These are phyloP conservation scores for Amaranthus hypochondriacus DNA, from an alignment of 148 eudicot species.

Conservation along the genomic window DNA sequence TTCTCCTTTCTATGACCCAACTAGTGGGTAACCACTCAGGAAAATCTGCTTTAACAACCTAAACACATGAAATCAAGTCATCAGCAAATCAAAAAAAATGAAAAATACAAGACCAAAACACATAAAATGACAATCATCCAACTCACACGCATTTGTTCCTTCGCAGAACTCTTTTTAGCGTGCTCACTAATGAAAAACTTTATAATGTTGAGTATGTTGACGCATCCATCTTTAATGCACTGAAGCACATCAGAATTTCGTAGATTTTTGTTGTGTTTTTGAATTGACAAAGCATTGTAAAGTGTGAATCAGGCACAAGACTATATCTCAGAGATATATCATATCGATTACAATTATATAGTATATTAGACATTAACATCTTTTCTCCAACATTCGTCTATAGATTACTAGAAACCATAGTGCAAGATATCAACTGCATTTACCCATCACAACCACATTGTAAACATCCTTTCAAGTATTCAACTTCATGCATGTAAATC, in stretches of 20 bases:
- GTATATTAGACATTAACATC: not conserved
- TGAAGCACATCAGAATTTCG: conserved; percentile 41
- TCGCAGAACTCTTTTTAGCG: conserved; percentile 20
- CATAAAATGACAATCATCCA: conserved; percentile 2
- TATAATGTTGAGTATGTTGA: not conserved
- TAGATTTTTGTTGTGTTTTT: conserved; percentile 44
- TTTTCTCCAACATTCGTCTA: not conserved
- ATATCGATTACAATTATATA: not conserved
- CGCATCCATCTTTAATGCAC: conserved; percentile 22
- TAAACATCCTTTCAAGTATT: too few relatives aligned
- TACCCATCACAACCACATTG: too few relatives aligned
- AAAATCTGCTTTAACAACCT: conserved; percentile 33
- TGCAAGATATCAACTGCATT: not conserved
- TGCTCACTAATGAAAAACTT: conserved; percentile 15
- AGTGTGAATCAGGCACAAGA: not conserved
- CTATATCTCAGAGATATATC: not conserved
- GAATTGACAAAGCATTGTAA: conserved; percentile 46
- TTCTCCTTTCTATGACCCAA: conserved; percentile 52
- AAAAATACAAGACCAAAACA: not conserved
- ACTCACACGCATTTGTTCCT: conserved; percentile 43
- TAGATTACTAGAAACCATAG: not conserved
- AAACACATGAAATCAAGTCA: not conserved
- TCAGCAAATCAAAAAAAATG: conserved; percentile 11
- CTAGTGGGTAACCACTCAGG: conserved; percentile 59
- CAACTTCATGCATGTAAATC: too few relatives aligned